phyloP scores from a whole-genome alignment of 2,329 filamentous ascomycete genomes.

The Fusarium sp. region DNA sequence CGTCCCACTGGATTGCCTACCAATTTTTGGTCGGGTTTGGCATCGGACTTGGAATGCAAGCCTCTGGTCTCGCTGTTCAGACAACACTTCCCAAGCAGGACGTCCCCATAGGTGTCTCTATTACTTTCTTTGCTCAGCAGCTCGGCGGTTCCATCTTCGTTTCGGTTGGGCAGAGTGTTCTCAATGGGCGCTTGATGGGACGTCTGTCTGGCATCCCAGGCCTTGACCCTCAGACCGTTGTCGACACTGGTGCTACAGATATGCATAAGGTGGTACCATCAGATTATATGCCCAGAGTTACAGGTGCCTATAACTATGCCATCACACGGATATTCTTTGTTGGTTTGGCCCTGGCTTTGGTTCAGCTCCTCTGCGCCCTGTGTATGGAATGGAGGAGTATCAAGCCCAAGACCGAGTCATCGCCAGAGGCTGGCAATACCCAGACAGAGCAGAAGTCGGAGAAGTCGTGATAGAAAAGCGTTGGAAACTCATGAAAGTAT shows the following conservation, averaged over 20 bases:
- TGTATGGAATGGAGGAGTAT: conserved; percentile 77
- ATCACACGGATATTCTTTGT: conserved; percentile 74
- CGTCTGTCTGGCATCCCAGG: conserved; percentile 57
- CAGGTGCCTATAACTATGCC: conserved; percentile 74
- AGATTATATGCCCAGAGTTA: conserved; percentile 65
- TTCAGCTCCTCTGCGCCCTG: conserved; percentile 68
- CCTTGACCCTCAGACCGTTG: conserved; percentile 58
- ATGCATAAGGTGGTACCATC: conserved; percentile 66
- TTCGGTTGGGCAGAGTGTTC: conserved; percentile 67
- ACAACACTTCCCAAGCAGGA: conserved; percentile 65
- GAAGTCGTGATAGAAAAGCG: conserved; percentile 25
- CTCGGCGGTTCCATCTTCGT: conserved; percentile 71
- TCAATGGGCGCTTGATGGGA: conserved; percentile 60
- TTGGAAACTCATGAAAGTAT: not conserved
- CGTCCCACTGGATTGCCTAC: conserved; percentile 69
- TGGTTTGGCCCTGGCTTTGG: conserved; percentile 66
- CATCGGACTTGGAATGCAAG: conserved; percentile 70
- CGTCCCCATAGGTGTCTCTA: conserved; percentile 66
- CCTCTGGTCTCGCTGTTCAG: conserved; percentile 67
- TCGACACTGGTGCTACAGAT: conserved; percentile 68
- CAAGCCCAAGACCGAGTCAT: conserved; percentile 61
- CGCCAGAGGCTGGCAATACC: conserved; percentile 4
- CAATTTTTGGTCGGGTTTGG: conserved; percentile 71
- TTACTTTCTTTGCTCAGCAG: conserved; percentile 70
- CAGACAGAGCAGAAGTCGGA: conserved; percentile 20